Percentiles rank a stretch among this genome's conserved stretches.
These are phyloP conservation scores for Lactarius quietus DNA, from an alignment of 768 basidiomycete genomes.

Conservation along the genomic window DNA sequence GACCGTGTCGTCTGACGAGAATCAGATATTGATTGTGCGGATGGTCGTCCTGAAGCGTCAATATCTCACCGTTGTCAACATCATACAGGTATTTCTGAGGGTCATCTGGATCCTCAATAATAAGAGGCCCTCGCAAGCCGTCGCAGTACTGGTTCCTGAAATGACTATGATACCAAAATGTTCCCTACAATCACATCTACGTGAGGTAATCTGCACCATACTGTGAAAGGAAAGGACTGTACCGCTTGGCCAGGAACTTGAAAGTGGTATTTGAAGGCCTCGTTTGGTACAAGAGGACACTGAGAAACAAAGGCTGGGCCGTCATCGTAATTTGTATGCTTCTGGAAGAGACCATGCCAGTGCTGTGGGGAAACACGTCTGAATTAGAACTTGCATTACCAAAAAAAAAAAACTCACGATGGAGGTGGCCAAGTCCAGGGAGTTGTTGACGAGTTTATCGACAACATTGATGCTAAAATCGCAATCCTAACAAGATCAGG, in stretches of 20 bases:
- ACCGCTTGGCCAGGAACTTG: conserved; percentile 28
- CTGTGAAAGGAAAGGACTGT: conserved; percentile 33
- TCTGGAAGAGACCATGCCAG: neutral
- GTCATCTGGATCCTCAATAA: conserved; percentile 31
- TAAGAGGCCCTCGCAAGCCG: conserved; percentile 29
- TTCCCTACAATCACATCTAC: conserved; percentile 16
- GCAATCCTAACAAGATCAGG: conserved; percentile 31
- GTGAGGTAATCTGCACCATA: conserved; percentile 1
- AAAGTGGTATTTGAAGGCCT: conserved; percentile 6
- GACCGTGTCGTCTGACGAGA: neutral
- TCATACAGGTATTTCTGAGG: conserved; percentile 29
- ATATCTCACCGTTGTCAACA: conserved; percentile 28
- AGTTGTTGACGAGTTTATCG: conserved; percentile 42
- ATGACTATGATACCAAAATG: conserved; percentile 28
- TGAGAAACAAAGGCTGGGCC: conserved; percentile 37
- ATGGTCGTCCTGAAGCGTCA: neutral
- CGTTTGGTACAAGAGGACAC: conserved; percentile 30
- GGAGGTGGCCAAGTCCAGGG: conserved; percentile 45
- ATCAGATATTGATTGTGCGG: neutral
- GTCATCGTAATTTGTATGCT: conserved; percentile 14
- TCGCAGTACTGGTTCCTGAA: conserved; percentile 32
- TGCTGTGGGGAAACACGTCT: neutral
- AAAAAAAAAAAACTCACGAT: conserved; percentile 37
- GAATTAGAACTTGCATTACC: neutral
- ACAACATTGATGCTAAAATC: conserved; percentile 42